These are phyloP conservation scores for Solanum corneliomulleri DNA, from an alignment of 257 asterid genomes.

Conservation along the genomic window DNA sequence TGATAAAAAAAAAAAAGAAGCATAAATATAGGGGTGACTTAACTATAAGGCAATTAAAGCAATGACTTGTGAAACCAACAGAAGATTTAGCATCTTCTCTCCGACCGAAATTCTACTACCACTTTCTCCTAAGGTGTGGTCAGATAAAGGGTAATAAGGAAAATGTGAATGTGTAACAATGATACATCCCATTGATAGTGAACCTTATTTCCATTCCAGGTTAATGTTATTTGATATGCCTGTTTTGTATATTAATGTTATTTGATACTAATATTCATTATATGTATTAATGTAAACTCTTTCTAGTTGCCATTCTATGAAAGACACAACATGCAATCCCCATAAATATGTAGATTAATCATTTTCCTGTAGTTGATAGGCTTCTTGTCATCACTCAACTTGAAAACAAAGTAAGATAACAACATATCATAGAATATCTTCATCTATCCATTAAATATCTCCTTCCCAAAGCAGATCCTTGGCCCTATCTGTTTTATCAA, in stretches of 20 bases:
- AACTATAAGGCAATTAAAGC: not conserved
- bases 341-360: constrained; percentile 47
- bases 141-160: too few relatives aligned
- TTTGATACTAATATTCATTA: too few relatives aligned
- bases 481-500: constrained; percentile 39
- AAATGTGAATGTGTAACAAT: too few relatives aligned
- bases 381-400: constrained; percentile 21
- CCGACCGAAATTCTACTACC: too few relatives aligned
- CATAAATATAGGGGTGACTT: not conserved
- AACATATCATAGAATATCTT: constrained; percentile 41
- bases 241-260: too few relatives aligned
- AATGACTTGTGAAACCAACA: not conserved
- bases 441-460: constrained; percentile 48
- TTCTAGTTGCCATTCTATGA: constrained; percentile 1
- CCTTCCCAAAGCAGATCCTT: constrained; percentile 43
- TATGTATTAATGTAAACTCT: too few relatives aligned
- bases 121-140: too few relatives aligned
- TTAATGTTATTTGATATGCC: too few relatives aligned
- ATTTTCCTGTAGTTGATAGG: constrained; percentile 35
- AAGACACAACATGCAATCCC: constrained; percentile 34
- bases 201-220: too few relatives aligned
- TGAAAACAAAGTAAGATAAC: constrained; percentile 22
- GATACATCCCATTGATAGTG: too few relatives aligned
- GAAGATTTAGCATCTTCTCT: not conserved
- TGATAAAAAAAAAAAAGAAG: too few relatives aligned